Evolutionary conservation across 2,329 filamentous ascomycete genomes (phyloP).

Genomic region (Ceratocystis huliohia): DNA sequence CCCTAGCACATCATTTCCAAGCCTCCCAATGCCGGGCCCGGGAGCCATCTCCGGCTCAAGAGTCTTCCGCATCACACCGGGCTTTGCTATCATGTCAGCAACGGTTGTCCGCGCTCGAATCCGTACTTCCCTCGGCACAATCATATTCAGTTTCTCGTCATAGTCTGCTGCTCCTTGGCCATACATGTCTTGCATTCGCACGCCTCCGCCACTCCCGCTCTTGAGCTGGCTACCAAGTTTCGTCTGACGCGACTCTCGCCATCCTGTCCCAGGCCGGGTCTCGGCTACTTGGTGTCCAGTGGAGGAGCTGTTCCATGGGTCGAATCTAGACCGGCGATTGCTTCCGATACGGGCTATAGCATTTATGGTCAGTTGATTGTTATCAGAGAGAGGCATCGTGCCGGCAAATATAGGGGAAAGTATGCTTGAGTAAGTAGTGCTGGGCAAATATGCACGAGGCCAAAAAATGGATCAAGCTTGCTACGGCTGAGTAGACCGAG

Average conservation of each 20-base stretch:
- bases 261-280: slow-evolving; percentile 48
- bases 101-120: slow-evolving; percentile 35
- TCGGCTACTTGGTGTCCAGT: slow-evolving; percentile 71
- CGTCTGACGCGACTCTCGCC: slow-evolving; percentile 55
- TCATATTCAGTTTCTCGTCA: slow-evolving; percentile 33
- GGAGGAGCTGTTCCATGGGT: slow-evolving; percentile 60
- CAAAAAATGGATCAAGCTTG: no score
- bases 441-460: no score
- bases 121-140: slow-evolving; percentile 34
- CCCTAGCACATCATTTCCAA: neutral
- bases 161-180: slow-evolving; percentile 50
- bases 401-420: neutral
- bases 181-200: slow-evolving; percentile 50
- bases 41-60: neutral
- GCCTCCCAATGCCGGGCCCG: neutral
- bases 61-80: slow-evolving; percentile 14
- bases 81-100: slow-evolving; percentile 38
- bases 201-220: slow-evolving; percentile 43
- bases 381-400: slow-evolving; percentile 6
- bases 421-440: neutral
- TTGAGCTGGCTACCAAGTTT: slow-evolving; percentile 62
- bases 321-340: slow-evolving; percentile 40
- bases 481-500: slow-evolving; percentile 2
- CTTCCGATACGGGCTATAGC: slow-evolving; percentile 28
- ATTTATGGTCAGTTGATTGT: slow-evolving; percentile 14